Base-by-base conservation (phyloP, 2,329 filamentous ascomycete species). In the Talaromyces sp. region DNA sequence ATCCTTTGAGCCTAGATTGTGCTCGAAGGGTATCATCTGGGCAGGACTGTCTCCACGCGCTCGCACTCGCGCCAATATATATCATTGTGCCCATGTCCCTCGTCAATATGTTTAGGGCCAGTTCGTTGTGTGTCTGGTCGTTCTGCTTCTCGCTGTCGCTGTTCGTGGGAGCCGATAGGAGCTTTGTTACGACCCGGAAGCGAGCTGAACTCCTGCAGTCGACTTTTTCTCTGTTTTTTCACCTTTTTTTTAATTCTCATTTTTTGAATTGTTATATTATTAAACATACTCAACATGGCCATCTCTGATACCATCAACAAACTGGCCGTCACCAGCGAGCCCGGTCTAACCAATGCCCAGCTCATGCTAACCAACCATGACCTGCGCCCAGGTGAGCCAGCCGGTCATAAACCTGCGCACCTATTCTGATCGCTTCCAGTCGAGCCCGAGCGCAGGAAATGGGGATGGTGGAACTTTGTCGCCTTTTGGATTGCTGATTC, bases 281-380 rank as follows among this genome's bases (percentile, higher is more conserved):
- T 12, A 11, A 11, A 12, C 17, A 35, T 46, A 14, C n/a, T 48
- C 54, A 48, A 9, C 55, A 58, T 61, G 59, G 46, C 59, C 29
- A 38, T 53, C 43, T 67, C 66, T 60, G 66, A 63, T 63, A 64
- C 67, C 50, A 68, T 77, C 53, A 69, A 80, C 66, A 92, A 85
- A 79, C 72, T 92, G 60, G 86, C 89, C 52, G 89, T 94, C 61
- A 82, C 89, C 59, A 78, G 83, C 58, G 92, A 96, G 74, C 85
- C 88, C 1, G 91, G 90, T 52, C 82, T 97, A 68, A 89, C 87
- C 8, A 87, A 83, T 57, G 83, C 87, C 17, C 90, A 96, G 79
- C 80, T 95, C 66, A 92, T 96, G 88, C 83, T 97, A 71, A 90
- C 86, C 66, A 96, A 96, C 74, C 77, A 90, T 72, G 90, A 94